Evolutionary conservation across 768 basidiomycete species (phyloP).

Genomic region (Auricularia cornea): DNA sequence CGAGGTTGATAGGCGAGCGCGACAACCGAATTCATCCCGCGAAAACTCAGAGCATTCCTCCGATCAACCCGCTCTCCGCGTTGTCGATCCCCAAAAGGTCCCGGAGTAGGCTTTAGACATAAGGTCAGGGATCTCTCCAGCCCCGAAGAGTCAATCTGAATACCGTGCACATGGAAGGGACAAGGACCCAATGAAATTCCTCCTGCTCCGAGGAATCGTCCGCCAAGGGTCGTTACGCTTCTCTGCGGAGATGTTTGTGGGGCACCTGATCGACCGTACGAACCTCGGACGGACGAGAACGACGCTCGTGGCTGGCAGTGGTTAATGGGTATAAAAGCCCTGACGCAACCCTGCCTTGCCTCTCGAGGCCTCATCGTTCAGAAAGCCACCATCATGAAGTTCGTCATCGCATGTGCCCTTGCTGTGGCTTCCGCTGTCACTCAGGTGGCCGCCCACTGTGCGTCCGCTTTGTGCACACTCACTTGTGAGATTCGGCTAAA

Average conservation of each 20-base stretch:
- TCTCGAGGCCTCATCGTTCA: neutral
- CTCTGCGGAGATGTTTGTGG: neutral
- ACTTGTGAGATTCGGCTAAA: neutral
- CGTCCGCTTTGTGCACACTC: neutral
- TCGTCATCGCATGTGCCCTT: neutral
- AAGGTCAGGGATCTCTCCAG: too few species aligned
- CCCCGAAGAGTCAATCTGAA: too few species aligned
- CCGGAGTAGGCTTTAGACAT: too few species aligned
- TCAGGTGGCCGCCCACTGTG: conserved; percentile 13
- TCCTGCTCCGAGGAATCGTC: neutral
- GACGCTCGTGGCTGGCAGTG: too few species aligned
- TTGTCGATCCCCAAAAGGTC: too few species aligned
- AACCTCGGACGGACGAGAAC: neutral
- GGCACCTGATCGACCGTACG: neutral
- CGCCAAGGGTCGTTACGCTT: neutral
- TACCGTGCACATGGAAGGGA: too few species aligned
- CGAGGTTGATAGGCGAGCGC: too few species aligned
- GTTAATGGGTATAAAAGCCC: neutral
- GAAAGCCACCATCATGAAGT: neutral
- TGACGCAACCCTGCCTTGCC: neutral
- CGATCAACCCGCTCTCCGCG: too few species aligned
- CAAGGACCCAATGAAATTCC: neutral
- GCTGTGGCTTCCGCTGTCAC: conserved; percentile 1
- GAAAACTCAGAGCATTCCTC: too few species aligned
- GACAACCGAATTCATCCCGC: too few species aligned